Base-by-base conservation (phyloP, 192 early-diverging fungal species). In the Dispira parvispora region DNA sequence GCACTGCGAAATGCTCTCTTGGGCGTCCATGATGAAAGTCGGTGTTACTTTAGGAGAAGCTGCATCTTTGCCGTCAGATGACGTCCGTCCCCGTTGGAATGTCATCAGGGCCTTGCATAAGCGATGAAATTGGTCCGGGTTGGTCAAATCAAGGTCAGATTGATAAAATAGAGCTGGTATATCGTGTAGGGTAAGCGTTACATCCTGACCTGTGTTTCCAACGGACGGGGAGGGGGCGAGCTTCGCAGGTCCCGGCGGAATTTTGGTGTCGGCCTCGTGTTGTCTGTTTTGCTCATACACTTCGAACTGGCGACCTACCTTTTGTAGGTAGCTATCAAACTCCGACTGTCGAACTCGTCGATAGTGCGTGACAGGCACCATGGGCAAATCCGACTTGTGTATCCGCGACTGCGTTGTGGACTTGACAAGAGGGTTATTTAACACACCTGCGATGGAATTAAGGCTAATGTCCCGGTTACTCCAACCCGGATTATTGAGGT, bases 1-100 rank as follows among this genome's bases (percentile, higher is more conserved):
- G 63, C 92, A 91, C 61, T 85, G 80, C 0, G 90, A 88, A 32
- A 99, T 75, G 32, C 90, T 87, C 46, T 96, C 91, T 74, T 98
- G 94, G 52, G 55, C 11, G 13, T 23, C 10, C 11, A 11, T 32
- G 25, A 98, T 75, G 11, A 81, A 77, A 11, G 73, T 74, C 62
- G 87, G 87, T 14, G 83, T 79, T 16, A 78, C 77, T n/a, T 63
- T 70, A 67, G 43, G 80, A 67, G 52, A 67, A 71, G 69, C 76
- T 65, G 52, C 32, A 38, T 38, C 32, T 38, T 38, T 38, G 32
- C 32, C 68, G 62, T 43, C 75, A 25, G 43, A 68, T 54, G 25
- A 72, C 46, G 16, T 74, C 46, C 43, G 78, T 70, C 62, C 87
- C 71, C 68, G 89, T 76, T 20, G 84, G 75, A 61, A 85, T 67